Evolutionary conservation across 1,284 basidiomycete species (phyloP).

Genomic region (Pisolithus thermaeus): DNA sequence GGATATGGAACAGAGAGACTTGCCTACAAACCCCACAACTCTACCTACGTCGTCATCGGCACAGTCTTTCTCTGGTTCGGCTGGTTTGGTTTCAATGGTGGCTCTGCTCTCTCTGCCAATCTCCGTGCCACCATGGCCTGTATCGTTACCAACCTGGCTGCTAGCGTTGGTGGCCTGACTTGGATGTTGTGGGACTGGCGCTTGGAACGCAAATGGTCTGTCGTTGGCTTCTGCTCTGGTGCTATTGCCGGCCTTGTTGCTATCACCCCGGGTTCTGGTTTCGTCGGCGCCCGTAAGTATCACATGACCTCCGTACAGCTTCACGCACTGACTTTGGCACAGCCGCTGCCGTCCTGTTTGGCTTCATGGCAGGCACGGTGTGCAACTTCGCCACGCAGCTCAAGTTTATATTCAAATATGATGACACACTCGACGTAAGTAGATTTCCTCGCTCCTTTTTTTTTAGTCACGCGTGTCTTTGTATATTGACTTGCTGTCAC

Average conservation of each 20-base stretch:
- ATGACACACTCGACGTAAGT: slow-evolving; percentile 76
- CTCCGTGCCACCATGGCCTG: slow-evolving; percentile 87
- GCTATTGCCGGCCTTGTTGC: slow-evolving; percentile 87
- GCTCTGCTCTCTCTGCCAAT: slow-evolving; percentile 81
- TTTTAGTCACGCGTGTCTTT: background rate
- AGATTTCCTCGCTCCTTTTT: background rate
- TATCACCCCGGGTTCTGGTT: slow-evolving; percentile 91
- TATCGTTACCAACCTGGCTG: slow-evolving; percentile 90
- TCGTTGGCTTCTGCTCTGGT: slow-evolving; percentile 95
- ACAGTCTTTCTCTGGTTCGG: slow-evolving; percentile 97
- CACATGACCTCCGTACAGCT: background rate
- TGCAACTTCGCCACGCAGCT: slow-evolving; percentile 96
- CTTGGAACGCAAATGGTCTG: slow-evolving; percentile 89
- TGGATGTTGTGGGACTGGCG: slow-evolving; percentile 97
- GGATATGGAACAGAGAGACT: slow-evolving; percentile 92
- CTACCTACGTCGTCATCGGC: slow-evolving; percentile 85
- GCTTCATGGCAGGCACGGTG: slow-evolving; percentile 75
- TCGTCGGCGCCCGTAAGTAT: slow-evolving; percentile 68
- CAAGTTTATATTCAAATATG: slow-evolving; percentile 74
- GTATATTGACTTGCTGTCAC: background rate
- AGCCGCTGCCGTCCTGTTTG: slow-evolving; percentile 81
- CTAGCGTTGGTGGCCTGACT: slow-evolving; percentile 81
- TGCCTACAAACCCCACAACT: slow-evolving; percentile 86
- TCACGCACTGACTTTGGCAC: slow-evolving; percentile 4
- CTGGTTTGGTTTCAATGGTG: slow-evolving; percentile 96